Evolutionary conservation across 2,329 filamentous ascomycete genomes (phyloP).

Genomic region (Botrytis fragariae): DNA sequence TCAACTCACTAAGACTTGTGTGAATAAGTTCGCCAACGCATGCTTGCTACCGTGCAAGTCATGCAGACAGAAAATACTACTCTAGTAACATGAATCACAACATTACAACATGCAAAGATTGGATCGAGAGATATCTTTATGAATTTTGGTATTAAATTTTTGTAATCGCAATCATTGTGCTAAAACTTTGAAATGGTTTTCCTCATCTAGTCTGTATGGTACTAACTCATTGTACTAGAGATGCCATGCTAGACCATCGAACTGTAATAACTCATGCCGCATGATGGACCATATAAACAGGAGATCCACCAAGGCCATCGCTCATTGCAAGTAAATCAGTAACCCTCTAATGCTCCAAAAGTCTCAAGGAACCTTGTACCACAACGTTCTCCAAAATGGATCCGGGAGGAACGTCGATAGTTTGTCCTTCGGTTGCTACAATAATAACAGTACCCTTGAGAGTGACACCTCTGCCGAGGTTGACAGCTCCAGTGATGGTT

Average conservation of each 20-base stretch:
- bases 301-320: slow-evolving; percentile 14
- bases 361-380: slow-evolving; percentile 89
- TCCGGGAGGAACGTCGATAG: slow-evolving; percentile 94
- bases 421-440: slow-evolving; percentile 94
- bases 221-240: slow-evolving; percentile 11
- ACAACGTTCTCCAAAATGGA: slow-evolving; percentile 98
- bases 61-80: neutral
- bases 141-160: slow-evolving; percentile 10
- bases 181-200: slow-evolving; percentile 9
- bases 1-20: neutral
- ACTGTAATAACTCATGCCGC: neutral
- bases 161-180: slow-evolving; percentile 1
- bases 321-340: slow-evolving; percentile 17
- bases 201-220: slow-evolving; percentile 15
- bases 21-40: neutral
- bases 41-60: slow-evolving; percentile 4
- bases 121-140: neutral
- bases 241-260: slow-evolving; percentile 19
- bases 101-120: neutral
- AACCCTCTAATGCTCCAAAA: slow-evolving; percentile 59
- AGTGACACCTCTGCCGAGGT: slow-evolving; percentile 91
- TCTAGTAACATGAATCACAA: neutral
- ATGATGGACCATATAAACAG: slow-evolving; percentile 15
- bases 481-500: slow-evolving; percentile 96
- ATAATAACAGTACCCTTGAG: slow-evolving; percentile 99